phyloP scores from a whole-genome alignment of 179 eudicot genomes.

The Drosera spatulata region DNA sequence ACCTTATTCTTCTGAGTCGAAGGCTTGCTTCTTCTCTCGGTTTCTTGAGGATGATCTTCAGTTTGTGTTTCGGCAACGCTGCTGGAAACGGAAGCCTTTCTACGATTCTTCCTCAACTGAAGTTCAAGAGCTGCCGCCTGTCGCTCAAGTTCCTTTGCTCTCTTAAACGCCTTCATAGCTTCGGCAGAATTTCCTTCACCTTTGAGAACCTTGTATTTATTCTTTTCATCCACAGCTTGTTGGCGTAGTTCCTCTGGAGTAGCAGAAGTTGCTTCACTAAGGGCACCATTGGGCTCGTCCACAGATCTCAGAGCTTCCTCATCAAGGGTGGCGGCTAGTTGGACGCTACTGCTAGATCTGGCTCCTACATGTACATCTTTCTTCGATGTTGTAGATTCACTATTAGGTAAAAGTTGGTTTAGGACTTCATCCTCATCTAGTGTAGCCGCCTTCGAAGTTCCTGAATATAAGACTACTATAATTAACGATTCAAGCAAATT shows the following conservation, averaged over 20 bases:
- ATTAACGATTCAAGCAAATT: too few relatives aligned
- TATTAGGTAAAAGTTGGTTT: constrained; percentile 43
- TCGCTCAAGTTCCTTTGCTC: constrained; percentile 85
- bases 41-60: constrained; percentile 21
- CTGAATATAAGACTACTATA: constrained; percentile 24
- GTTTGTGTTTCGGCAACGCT: constrained; percentile 25
- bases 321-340: constrained; percentile 14
- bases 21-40: constrained; percentile 17
- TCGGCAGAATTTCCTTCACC: constrained; percentile 83
- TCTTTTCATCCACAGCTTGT: constrained; percentile 75
- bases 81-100: constrained; percentile 43
- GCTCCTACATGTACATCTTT: constrained; percentile 1
- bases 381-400: constrained; percentile 10
- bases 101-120: constrained; percentile 59
- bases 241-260: constrained; percentile 84
- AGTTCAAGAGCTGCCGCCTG: constrained; percentile 80
- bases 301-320: constrained; percentile 28
- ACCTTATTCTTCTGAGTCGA: constrained; percentile 32
- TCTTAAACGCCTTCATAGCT: constrained; percentile 82
- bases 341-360: constrained; percentile 24
- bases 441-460: constrained; percentile 44
- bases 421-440: constrained; percentile 56
- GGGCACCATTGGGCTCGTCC: constrained; percentile 14
- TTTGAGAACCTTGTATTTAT: constrained; percentile 56
- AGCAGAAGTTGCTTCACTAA: constrained; percentile 21